Evolutionary conservation across 441 rosid genomes (phyloP).

Genomic region (Pelargonium australe): DNA sequence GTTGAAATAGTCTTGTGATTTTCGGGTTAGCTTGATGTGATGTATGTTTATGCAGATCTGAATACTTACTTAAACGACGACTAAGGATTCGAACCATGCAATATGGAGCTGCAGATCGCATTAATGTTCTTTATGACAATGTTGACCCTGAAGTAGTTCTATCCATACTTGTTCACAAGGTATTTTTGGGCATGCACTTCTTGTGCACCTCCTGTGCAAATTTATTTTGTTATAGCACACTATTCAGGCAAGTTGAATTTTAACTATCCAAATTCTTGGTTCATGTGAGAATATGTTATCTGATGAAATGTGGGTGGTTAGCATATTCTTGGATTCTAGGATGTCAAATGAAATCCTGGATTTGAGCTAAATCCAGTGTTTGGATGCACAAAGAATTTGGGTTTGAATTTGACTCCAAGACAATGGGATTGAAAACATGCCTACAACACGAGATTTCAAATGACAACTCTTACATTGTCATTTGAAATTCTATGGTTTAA

Average conservation of each 20-base stretch:
- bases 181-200: no score
- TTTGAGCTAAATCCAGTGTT: no score
- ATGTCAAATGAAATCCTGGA: no score
- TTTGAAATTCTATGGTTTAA: no score
- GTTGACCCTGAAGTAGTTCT: constrained; percentile 84
- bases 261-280: background rate
- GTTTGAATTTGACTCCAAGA: no score
- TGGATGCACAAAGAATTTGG: no score
- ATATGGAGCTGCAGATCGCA: constrained; percentile 64
- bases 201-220: constrained; percentile 10
- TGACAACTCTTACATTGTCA: background rate
- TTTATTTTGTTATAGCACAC: background rate
- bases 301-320: background rate
- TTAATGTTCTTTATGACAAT: constrained; percentile 74
- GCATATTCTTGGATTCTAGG: no score
- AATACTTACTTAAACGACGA: constrained; percentile 67
- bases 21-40: constrained; percentile 15
- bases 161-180: constrained; percentile 77
- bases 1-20: background rate
- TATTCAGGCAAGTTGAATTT: no score
- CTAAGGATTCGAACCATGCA: constrained; percentile 86
- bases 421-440: no score
- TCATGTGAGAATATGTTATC: background rate
- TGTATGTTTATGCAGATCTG: constrained; percentile 44
- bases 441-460: no score